phyloP scores from a whole-genome alignment of 2,329 filamentous ascomycete species.

The Fusarium begoniae region DNA sequence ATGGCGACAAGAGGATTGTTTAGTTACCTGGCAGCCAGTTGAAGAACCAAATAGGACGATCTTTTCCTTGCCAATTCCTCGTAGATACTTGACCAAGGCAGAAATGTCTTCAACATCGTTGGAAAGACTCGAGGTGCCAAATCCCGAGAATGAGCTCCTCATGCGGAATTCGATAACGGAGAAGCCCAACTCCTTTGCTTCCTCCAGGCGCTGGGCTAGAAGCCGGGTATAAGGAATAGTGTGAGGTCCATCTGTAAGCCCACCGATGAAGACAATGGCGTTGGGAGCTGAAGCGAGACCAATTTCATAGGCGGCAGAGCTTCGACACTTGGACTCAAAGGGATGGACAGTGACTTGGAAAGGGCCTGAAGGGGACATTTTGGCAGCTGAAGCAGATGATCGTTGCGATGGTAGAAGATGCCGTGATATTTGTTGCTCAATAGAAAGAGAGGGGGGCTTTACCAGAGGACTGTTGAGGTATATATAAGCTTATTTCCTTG shows the following conservation, averaged over 20 bases:
- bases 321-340: conserved; percentile 52
- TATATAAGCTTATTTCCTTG: conserved; percentile 13
- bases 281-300: conserved; percentile 57
- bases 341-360: conserved; percentile 59
- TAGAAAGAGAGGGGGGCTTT: background rate
- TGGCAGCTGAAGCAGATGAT: background rate
- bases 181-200: conserved; percentile 52
- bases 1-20: background rate
- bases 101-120: conserved; percentile 65
- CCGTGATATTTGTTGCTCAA: background rate
- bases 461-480: conserved; percentile 3
- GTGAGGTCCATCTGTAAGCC: conserved; percentile 75
- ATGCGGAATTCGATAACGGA: conserved; percentile 67
- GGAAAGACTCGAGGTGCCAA: conserved; percentile 59
- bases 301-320: conserved; percentile 59
- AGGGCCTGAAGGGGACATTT: conserved; percentile 44
- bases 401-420: background rate
- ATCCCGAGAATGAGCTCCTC: conserved; percentile 63
- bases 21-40: conserved; percentile 63
- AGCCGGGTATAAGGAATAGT: conserved; percentile 66
- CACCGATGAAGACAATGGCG: conserved; percentile 75
- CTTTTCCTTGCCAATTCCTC: conserved; percentile 58
- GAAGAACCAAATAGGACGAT: conserved; percentile 68
- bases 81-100: conserved; percentile 62
- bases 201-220: conserved; percentile 56